Evolutionary conservation across 75 land plant species (phyloP).

Genomic region (Pinus albicaulis): DNA sequence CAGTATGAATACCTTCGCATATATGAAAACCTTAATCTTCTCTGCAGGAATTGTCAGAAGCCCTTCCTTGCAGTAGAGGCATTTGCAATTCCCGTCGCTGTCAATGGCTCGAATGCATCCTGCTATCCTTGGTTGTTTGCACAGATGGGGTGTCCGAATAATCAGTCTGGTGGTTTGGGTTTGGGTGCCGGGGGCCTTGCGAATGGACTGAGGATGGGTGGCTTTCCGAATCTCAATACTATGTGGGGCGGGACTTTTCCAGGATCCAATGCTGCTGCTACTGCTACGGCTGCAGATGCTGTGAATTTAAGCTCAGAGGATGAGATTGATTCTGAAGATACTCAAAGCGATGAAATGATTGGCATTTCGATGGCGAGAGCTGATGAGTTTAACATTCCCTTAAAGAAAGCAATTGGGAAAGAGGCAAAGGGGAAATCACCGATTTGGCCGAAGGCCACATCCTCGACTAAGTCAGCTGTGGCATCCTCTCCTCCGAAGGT

Average conservation of each 20-base stretch:
- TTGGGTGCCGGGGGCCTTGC: not conserved
- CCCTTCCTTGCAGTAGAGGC: conserved; percentile 72
- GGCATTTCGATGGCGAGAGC: not conserved
- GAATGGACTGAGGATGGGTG: not conserved
- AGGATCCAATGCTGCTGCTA: not conserved
- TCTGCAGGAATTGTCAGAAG: conserved; percentile 75
- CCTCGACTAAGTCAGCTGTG: not conserved
- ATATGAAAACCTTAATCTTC: conserved; percentile 70
- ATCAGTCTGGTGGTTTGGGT: not conserved
- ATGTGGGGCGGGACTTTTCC: not conserved
- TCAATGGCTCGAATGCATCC: not conserved
- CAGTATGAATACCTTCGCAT: conserved; percentile 81
- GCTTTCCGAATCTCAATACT: not conserved
- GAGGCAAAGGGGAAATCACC: not conserved
- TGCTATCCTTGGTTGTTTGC: conserved; percentile 2
- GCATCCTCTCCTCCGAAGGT: not conserved
- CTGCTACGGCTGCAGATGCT: not conserved
- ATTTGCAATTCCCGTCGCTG: not conserved
- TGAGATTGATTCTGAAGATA: not conserved
- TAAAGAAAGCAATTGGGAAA: not conserved
- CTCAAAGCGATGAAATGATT: not conserved
- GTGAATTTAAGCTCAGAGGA: not conserved
- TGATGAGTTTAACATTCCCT: not conserved
- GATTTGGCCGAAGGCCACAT: not conserved
- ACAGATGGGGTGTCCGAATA: not conserved